These are phyloP conservation scores for Yarrowia osloensis DNA, from an alignment of 805 yeast genomes.

Conservation along the genomic window DNA sequence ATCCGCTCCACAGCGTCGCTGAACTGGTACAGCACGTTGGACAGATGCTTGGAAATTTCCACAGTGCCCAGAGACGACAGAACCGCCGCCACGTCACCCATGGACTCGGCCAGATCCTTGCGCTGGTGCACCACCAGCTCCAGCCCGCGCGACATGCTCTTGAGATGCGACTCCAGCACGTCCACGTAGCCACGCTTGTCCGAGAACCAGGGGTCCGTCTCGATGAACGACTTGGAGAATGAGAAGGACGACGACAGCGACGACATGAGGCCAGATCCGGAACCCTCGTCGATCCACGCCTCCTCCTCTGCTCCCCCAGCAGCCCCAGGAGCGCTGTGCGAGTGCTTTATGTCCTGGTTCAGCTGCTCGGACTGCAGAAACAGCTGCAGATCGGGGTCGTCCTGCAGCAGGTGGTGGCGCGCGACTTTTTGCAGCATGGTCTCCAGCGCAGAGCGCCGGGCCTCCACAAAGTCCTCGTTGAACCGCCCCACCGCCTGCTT, in stretches of 20 bases:
- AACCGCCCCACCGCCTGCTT: slow-evolving; percentile 92
- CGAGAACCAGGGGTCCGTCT: slow-evolving; percentile 75
- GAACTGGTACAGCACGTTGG: slow-evolving; percentile 67
- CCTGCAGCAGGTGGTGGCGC: slow-evolving; percentile 55
- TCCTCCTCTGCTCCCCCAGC: slow-evolving; percentile 4
- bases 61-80: slow-evolving; percentile 65
- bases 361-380: slow-evolving; percentile 79
- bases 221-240: slow-evolving; percentile 61
- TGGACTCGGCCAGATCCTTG: slow-evolving; percentile 64
- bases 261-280: slow-evolving; percentile 59
- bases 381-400: slow-evolving; percentile 73
- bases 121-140: slow-evolving; percentile 76
- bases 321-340: slow-evolving; percentile 41
- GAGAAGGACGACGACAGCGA: slow-evolving; percentile 68
- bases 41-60: slow-evolving; percentile 69
- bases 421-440: slow-evolving; percentile 80
- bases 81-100: slow-evolving; percentile 64
- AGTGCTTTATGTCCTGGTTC: slow-evolving; percentile 62
- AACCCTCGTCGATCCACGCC: slow-evolving; percentile 25
- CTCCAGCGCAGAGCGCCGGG: slow-evolving; percentile 79
- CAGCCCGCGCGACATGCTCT: slow-evolving; percentile 63
- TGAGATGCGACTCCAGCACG: slow-evolving; percentile 70
- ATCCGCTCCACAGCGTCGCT: slow-evolving; percentile 70
- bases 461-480: slow-evolving; percentile 85
- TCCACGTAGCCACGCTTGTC: slow-evolving; percentile 71